Evolutionary conservation across 2,329 filamentous ascomycete genomes (phyloP).

Genomic region (Pseudopyrenochaeta lycopersici): DNA sequence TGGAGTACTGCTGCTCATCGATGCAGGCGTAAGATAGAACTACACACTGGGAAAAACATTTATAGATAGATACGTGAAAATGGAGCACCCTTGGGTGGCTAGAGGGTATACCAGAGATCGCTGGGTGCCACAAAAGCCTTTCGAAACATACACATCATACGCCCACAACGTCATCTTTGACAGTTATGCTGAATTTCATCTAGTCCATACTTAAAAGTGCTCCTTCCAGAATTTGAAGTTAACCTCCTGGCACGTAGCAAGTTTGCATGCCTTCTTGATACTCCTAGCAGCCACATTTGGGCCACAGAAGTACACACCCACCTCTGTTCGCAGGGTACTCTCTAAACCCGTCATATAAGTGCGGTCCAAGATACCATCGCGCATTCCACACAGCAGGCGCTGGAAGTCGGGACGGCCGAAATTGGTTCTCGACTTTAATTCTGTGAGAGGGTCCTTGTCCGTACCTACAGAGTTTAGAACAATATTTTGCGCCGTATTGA

Average conservation of each 20-base stretch:
- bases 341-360: slow-evolving; percentile 86
- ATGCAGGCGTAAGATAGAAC: not conserved
- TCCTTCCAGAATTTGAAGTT: slow-evolving; percentile 99
- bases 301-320: slow-evolving; percentile 98
- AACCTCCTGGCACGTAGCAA: slow-evolving; percentile 78
- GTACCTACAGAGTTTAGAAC: slow-evolving; percentile 94
- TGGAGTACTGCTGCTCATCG: no score
- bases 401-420: slow-evolving; percentile 93
- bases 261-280: slow-evolving; percentile 82
- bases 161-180: not conserved
- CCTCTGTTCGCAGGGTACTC: slow-evolving; percentile 77
- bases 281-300: slow-evolving; percentile 81
- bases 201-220: slow-evolving; percentile 63
- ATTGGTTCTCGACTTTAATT: slow-evolving; percentile 88
- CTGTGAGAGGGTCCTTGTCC: slow-evolving; percentile 87
- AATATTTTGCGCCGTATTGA: slow-evolving; percentile 94
- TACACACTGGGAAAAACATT: not conserved
- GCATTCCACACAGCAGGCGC: slow-evolving; percentile 82
- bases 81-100: not conserved
- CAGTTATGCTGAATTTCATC: not conserved
- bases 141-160: slow-evolving; percentile 1
- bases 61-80: not conserved
- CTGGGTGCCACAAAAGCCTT: not conserved
- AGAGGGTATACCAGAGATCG: not conserved
- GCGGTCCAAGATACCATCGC: slow-evolving; percentile 84